Conservation (phyloP, 139 green algal species). For the Chlorella vulgaris region DNA sequence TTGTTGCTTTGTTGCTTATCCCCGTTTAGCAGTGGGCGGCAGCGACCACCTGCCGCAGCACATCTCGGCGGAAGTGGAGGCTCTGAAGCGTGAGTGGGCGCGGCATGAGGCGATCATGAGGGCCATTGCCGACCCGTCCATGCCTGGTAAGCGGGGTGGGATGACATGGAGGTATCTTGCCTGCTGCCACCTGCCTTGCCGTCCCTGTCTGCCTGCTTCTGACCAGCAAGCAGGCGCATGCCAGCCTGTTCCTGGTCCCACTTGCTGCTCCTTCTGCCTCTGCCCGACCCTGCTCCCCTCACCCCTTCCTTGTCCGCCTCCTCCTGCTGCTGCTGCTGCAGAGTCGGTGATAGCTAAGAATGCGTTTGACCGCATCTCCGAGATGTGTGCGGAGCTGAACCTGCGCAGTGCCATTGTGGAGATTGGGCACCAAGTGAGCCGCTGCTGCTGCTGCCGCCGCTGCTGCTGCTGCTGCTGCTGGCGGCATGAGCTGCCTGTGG, state of each 20-base stretch:
- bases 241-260: neutral
- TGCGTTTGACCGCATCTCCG: conserved; percentile 62
- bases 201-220: neutral
- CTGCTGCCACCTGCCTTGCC: neutral
- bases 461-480: too few relatives aligned
- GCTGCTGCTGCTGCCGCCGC: too few relatives aligned
- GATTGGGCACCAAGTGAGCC: conserved; percentile 62
- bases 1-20: neutral
- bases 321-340: neutral
- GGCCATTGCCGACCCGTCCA: conserved; percentile 58
- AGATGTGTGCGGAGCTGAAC: conserved; percentile 54
- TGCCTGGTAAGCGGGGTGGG: neutral
- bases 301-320: neutral
- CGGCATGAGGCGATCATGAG: conserved; percentile 70
- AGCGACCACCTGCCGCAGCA: conserved; percentile 11
- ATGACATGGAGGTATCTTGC: neutral
- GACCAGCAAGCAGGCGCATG: too few relatives aligned
- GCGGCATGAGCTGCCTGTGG: too few relatives aligned
- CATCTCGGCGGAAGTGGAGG: conserved; percentile 37
- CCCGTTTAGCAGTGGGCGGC: neutral
- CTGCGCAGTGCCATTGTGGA: conserved; percentile 53
- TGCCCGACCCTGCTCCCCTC: neutral
- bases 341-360: conserved; percentile 69
- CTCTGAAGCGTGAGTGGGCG: conserved; percentile 52
- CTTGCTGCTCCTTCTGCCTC: too few relatives aligned